Evolutionary conservation across 2,329 filamentous ascomycete genomes (phyloP).

Genomic region (Fusarium poae): DNA sequence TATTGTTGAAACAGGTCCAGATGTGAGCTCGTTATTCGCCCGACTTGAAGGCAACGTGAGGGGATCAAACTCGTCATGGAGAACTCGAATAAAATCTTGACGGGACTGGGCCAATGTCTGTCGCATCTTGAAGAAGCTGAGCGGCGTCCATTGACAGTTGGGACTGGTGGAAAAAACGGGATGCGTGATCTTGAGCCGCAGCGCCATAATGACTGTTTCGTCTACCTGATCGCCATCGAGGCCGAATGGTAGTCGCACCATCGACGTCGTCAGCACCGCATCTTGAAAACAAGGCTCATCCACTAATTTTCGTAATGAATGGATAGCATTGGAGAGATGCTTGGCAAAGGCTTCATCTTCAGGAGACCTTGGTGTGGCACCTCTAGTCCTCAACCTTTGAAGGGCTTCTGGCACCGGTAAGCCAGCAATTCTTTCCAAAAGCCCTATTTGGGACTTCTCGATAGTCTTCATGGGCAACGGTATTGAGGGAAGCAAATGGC

Average conservation of each 20-base stretch:
- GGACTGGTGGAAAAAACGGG: constrained; percentile 65
- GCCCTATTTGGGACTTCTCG: constrained; percentile 65
- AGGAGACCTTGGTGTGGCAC: constrained; percentile 45
- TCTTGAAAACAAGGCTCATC: constrained; percentile 61
- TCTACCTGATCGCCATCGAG: constrained; percentile 25
- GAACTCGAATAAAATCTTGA: constrained; percentile 69
- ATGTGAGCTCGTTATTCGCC: constrained; percentile 24
- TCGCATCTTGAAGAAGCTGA: constrained; percentile 74
- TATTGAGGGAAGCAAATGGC: constrained; percentile 71
- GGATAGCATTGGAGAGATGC: constrained; percentile 59
- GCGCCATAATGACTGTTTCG: constrained; percentile 63
- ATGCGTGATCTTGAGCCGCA: constrained; percentile 72
- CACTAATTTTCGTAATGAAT: constrained; percentile 56
- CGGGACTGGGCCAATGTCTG: constrained; percentile 72
- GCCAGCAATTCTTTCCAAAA: constrained; percentile 64
- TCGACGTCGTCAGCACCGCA: constrained; percentile 58
- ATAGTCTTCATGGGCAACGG: constrained; percentile 66
- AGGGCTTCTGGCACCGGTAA: constrained; percentile 53
- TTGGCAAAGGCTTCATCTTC: constrained; percentile 59
- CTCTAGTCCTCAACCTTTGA: constrained; percentile 53
- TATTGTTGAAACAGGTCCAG: constrained; percentile 12
- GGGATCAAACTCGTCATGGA: constrained; percentile 70
- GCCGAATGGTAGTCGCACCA: constrained; percentile 58
- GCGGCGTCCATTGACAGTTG: constrained; percentile 69
- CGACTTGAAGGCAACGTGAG: constrained; percentile 10